Percentiles rank a stretch among this genome's conserved stretches.
Evolutionary conservation across 73 alveolate genomes (phyloP).

Genomic region (Paramecium primaurelia): DNA sequence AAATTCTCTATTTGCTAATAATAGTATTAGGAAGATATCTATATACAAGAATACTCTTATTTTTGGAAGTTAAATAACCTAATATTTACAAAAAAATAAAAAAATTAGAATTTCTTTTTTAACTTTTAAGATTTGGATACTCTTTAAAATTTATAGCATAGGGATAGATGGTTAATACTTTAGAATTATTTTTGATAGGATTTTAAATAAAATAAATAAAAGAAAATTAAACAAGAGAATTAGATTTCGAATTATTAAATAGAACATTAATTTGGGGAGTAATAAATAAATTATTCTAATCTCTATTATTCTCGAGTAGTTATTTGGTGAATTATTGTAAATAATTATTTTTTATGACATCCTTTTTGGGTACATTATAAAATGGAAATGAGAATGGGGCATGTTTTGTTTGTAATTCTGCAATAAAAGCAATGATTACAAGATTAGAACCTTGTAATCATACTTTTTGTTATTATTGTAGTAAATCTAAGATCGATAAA

Average conservation of each 20-base stretch:
- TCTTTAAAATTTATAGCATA: no score
- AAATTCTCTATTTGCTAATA: background rate
- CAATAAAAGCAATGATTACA: no score
- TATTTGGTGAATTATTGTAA: background rate
- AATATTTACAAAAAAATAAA: background rate
- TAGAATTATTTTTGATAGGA: background rate
- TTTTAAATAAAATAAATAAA: background rate
- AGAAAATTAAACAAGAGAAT: constrained; percentile 13
- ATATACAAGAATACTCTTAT: background rate
- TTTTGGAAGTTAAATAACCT: no score
- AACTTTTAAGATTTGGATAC: no score
- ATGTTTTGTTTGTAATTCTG: no score
- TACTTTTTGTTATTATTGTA: no score
- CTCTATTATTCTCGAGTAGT: background rate
- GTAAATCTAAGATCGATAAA: background rate
- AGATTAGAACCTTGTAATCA: no score
- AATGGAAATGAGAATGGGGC: no score
- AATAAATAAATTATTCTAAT: background rate
- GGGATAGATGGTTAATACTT: background rate
- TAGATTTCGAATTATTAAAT: constrained; percentile 41
- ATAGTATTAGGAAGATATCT: background rate
- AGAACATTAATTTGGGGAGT: constrained; percentile 36
- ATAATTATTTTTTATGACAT: background rate
- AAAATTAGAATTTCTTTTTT: background rate
- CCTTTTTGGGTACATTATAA: no score